Percentiles rank a stretch among this genome's conserved stretches.
Conservation (phyloP, 129 eudicot genomes). For the Chrysanthemum makinoi region DNA sequence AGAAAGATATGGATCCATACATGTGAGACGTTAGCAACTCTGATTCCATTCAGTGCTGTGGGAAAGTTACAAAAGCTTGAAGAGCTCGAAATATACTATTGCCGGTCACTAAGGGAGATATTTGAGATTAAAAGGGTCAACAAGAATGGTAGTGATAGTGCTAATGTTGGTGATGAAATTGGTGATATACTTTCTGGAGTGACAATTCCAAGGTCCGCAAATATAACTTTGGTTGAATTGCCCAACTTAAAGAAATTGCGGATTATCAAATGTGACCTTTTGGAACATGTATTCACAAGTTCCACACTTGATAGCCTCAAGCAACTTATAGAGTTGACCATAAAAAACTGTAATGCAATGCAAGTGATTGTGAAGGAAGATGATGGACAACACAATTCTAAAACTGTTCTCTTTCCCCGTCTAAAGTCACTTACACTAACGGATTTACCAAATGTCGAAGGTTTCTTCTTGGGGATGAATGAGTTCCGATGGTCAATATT, state of each 20-base stretch:
- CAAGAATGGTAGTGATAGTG: neutral
- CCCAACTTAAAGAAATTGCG: neutral
- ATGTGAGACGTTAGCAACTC: no score
- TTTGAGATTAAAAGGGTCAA: neutral
- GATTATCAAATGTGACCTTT: neutral
- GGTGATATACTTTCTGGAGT: neutral
- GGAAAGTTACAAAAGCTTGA: neutral
- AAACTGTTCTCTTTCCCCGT: neutral
- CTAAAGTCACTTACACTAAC: neutral
- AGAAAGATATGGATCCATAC: no score
- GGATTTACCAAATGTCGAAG: neutral
- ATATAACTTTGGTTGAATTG: neutral
- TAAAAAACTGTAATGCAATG: neutral
- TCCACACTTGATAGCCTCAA: neutral
- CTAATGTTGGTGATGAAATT: neutral
- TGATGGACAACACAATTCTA: neutral
- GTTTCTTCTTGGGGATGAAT: neutral
- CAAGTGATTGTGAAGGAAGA: conserved; percentile 7
- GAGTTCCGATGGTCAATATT: neutral
- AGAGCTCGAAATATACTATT: neutral
- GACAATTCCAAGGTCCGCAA: no score
- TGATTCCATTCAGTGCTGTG: neutral
- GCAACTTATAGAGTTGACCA: neutral
- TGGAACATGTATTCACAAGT: neutral
- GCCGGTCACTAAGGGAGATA: neutral